Percentiles rank a stretch among this genome's conserved stretches.
Evolutionary conservation across 2,329 filamentous ascomycete species (phyloP).

Genomic region (Calonectria fujianensis): DNA sequence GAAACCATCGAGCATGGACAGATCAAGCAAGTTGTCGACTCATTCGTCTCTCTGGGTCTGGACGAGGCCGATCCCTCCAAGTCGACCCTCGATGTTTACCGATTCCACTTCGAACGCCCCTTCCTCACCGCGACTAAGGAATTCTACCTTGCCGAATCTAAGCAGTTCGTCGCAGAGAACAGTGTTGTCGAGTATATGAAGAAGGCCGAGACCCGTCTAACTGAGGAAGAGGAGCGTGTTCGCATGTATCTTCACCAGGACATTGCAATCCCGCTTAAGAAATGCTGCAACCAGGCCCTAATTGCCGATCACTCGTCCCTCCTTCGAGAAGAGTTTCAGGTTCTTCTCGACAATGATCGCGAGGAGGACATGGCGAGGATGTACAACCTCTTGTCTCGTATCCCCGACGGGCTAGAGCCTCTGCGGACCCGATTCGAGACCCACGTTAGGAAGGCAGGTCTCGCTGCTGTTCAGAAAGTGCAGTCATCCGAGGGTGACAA

Average conservation of each 20-base stretch:
- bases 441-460: constrained; percentile 92
- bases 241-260: constrained; percentile 93
- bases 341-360: constrained; percentile 93
- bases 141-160: constrained; percentile 95
- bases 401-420: constrained; percentile 93
- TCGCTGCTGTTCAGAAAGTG: constrained; percentile 93
- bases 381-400: constrained; percentile 93
- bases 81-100: constrained; percentile 95
- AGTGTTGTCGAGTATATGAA: constrained; percentile 99
- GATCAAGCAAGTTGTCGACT: constrained; percentile 98
- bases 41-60: constrained; percentile 94
- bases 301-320: constrained; percentile 91
- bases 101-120: constrained; percentile 92
- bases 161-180: constrained; percentile 96
- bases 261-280: constrained; percentile 89
- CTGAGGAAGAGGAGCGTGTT: constrained; percentile 96
- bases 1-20: constrained; percentile 98
- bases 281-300: constrained; percentile 89
- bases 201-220: constrained; percentile 92
- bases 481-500: constrained; percentile 89
- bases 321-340: constrained; percentile 96
- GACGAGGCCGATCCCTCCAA: constrained; percentile 96
- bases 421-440: constrained; percentile 91
- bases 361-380: constrained; percentile 97
- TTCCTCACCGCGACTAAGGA: constrained; percentile 89